Evolutionary conservation across 2,329 filamentous ascomycete genomes (phyloP).

Genomic region (Fulvia fulva): DNA sequence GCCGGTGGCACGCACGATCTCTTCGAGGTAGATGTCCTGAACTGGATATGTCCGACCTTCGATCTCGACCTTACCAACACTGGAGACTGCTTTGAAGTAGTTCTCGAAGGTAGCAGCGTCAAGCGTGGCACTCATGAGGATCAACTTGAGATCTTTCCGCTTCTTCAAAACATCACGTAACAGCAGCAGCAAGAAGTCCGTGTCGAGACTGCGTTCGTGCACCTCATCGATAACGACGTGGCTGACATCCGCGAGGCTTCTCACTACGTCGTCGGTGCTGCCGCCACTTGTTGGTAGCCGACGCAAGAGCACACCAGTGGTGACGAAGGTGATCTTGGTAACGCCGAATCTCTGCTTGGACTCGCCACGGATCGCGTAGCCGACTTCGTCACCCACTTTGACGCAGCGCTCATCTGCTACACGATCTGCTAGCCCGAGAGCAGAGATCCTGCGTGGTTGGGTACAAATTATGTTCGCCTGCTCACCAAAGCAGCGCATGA

Average conservation of each 20-base stretch:
- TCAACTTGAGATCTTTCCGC: conserved; percentile 76
- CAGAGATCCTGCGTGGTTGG: conserved; percentile 90
- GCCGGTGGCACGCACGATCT: conserved; percentile 74
- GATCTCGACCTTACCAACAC: conserved; percentile 79
- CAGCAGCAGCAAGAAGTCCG: conserved; percentile 86
- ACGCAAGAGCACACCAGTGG: conserved; percentile 85
- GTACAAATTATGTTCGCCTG: conserved; percentile 91
- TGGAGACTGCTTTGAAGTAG: conserved; percentile 62
- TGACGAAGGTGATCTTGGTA: conserved; percentile 93
- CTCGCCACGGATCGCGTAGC: conserved; percentile 88
- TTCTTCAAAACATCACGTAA: conserved; percentile 74
- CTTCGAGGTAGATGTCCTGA: conserved; percentile 83
- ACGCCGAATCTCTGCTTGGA: conserved; percentile 65
- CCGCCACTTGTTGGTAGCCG: conserved; percentile 88
- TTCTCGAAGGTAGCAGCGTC: conserved; percentile 79
- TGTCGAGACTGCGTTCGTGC: conserved; percentile 90
- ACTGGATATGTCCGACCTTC: conserved; percentile 86
- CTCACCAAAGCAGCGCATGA: conserved; percentile 67
- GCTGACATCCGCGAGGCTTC: conserved; percentile 81
- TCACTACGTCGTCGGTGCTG: conserved; percentile 71
- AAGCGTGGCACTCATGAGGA: conserved; percentile 94
- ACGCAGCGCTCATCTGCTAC: conserved; percentile 88
- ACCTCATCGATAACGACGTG: conserved; percentile 96
- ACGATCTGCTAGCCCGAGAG: conserved; percentile 86
- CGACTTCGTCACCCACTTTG: conserved; percentile 78